A percentile compares a stretch with the other conserved stretches of the same genome.
These are phyloP conservation scores for Penstemon davidsonii DNA, from an alignment of 257 asterid species.

Conservation along the genomic window DNA sequence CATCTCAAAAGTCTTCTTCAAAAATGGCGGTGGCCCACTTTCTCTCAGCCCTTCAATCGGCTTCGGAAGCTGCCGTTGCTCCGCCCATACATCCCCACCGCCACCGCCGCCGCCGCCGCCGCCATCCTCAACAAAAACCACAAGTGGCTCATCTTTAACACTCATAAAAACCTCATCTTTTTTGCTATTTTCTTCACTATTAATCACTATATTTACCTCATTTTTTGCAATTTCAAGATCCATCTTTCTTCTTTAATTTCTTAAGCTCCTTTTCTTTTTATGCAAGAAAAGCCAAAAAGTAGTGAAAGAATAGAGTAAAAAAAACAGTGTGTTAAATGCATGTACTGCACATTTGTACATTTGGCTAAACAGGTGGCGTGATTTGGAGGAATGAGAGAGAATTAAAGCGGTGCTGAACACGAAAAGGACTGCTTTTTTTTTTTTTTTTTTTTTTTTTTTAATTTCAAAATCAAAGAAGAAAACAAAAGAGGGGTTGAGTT, in stretches of 20 bases:
- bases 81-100: constrained; percentile 24
- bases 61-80: constrained; percentile 28
- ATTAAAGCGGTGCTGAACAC: constrained; percentile 25
- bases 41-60: constrained; percentile 64
- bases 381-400: constrained; percentile 30
- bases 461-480: too few relatives aligned
- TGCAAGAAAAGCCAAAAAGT: constrained; percentile 19
- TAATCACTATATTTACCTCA: constrained; percentile 1
- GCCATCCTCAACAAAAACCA: constrained; percentile 41
- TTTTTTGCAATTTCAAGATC: background rate
- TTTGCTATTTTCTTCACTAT: background rate
- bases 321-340: constrained; percentile 6
- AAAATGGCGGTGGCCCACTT: constrained; percentile 73
- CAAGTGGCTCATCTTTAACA: constrained; percentile 65
- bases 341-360: constrained; percentile 21
- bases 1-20: constrained; percentile 86
- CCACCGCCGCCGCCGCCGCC: constrained; percentile 19
- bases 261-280: constrained; percentile 1
- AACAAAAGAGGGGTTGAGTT: too few relatives aligned
- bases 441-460: too few relatives aligned
- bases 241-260: too few relatives aligned
- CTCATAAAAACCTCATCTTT: constrained; percentile 26
- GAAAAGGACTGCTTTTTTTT: too few relatives aligned
- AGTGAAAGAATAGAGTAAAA: constrained; percentile 3
- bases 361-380: constrained; percentile 28